These are phyloP conservation scores for Naganishia randhawae DNA, from an alignment of 768 basidiomycete species.

Conservation along the genomic window DNA sequence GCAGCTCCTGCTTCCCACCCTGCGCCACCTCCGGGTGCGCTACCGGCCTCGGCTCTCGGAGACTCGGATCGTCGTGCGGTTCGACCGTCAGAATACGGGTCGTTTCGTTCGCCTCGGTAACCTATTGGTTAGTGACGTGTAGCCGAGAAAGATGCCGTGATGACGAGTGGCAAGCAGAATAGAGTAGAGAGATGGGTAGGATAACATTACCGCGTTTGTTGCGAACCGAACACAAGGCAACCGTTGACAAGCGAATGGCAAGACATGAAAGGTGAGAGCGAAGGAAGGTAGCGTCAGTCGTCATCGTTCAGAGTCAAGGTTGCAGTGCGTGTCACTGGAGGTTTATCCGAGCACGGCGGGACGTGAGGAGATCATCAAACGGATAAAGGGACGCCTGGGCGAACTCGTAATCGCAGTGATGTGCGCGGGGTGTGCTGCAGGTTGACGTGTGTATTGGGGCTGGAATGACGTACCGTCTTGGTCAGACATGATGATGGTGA, in stretches of 20 bases:
- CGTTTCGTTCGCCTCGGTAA: slow-evolving; percentile 29
- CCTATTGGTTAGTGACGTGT: slow-evolving; percentile 10
- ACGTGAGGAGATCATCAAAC: background rate
- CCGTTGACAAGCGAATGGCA: background rate
- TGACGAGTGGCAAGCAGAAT: background rate
- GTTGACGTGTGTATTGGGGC: slow-evolving; percentile 4
- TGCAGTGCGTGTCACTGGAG: slow-evolving; percentile 9
- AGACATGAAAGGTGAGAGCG: slow-evolving; percentile 22
- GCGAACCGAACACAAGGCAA: no score
- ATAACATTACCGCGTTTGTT: slow-evolving; percentile 4
- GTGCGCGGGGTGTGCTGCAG: slow-evolving; percentile 6
- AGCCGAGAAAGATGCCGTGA: slow-evolving; percentile 1
- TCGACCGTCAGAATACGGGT: slow-evolving; percentile 27
- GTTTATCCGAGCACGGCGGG: background rate
- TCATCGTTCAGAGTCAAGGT: slow-evolving; percentile 20
- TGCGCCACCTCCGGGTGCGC: background rate
- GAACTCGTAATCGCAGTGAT: slow-evolving; percentile 17
- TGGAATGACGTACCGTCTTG: slow-evolving; percentile 23
- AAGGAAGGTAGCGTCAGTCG: slow-evolving; percentile 25
- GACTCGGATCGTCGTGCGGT: slow-evolving; percentile 25
- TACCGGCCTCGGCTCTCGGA: background rate
- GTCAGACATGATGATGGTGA: slow-evolving; percentile 19
- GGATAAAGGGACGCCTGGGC: background rate
- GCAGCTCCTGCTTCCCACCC: slow-evolving; percentile 4
- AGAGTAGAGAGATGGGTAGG: background rate